Base-by-base conservation (phyloP, 2,329 filamentous ascomycete species). In the Furcasterigmium sp. region DNA sequence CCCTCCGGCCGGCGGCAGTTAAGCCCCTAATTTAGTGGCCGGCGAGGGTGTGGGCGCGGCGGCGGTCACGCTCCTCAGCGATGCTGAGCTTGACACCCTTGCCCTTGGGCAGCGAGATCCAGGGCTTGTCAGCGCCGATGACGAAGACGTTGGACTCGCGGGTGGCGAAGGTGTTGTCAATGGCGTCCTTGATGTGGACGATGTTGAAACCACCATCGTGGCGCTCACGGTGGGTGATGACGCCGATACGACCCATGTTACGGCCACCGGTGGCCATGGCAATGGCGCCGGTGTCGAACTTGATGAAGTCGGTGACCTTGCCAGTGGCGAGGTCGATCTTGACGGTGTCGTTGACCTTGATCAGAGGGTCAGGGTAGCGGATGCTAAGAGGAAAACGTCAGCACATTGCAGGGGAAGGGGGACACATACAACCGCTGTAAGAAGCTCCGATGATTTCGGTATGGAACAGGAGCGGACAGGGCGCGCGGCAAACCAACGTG, bases 131-230 rank as follows among this genome's bases (percentile, higher is more conserved):
- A 63, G 84, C 80, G 65, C 93, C 93, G 63, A 98, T 96, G 78
- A 98, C 85, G 79, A 98, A 98, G 65, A 98, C 91, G 88, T 98
- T 98, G 82, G 77, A 85, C 82, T 98, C 91, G 76, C 93, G 93
- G 68, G 93, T 98, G 65, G 93, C 91, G 76, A 98, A 98, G 69
- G 88, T 87, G 87, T 98, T 98, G 85, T 97, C 93, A 75, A 98
- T 91, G 66, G 91, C 91, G 68, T 98, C 93, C 87, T 98, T 98
- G 76, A 98, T 86, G 82, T 96, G 91, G 72, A 98, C 91, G 67
- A 98, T 95, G 84, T 94, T 94, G 87, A 98, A 98, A 73, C 93
- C 93, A 82, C 93, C 93, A 63, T 98, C 93, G 83, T 98, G 93
- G 65, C 93, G 89, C 84, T 98, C 93, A 81, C 93, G 91, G 84